Evolutionary conservation across 305 asterid species (phyloP).

Genomic region (Fraxinus velutina): DNA sequence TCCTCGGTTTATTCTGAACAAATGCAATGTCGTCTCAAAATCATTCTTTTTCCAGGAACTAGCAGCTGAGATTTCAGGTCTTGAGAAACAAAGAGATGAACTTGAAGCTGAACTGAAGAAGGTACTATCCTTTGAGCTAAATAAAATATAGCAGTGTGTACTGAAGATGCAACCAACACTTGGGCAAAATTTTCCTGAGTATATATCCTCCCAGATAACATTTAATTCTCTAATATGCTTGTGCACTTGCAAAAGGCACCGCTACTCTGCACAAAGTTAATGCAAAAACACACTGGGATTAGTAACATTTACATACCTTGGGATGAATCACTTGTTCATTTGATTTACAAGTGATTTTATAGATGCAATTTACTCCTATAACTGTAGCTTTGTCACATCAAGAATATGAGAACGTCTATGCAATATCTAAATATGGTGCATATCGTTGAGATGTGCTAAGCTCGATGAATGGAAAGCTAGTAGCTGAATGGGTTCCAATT

Average conservation of each 20-base stretch:
- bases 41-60: conserved; percentile 61
- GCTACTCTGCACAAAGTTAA: neutral
- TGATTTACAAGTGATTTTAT: neutral
- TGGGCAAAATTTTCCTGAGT: neutral
- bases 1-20: conserved; percentile 7
- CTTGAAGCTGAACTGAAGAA: conserved; percentile 89
- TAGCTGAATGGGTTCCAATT: conserved; percentile 8
- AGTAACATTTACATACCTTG: neutral
- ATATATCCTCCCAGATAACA: neutral
- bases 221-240: neutral
- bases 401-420: neutral
- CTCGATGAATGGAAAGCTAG: neutral
- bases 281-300: neutral
- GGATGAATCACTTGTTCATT: neutral
- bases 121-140: conserved; percentile 41
- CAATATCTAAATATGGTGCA: neutral
- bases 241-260: neutral
- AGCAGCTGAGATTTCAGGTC: conserved; percentile 67
- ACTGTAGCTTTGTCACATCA: neutral
- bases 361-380: neutral
- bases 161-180: conserved; percentile 6
- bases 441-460: neutral
- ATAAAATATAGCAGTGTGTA: conserved; percentile 13
- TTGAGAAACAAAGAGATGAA: conserved; percentile 75
- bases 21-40: conserved; percentile 22